These are phyloP conservation scores for Claviceps monticola DNA, from an alignment of 2,329 filamentous ascomycete genomes.

Conservation along the genomic window DNA sequence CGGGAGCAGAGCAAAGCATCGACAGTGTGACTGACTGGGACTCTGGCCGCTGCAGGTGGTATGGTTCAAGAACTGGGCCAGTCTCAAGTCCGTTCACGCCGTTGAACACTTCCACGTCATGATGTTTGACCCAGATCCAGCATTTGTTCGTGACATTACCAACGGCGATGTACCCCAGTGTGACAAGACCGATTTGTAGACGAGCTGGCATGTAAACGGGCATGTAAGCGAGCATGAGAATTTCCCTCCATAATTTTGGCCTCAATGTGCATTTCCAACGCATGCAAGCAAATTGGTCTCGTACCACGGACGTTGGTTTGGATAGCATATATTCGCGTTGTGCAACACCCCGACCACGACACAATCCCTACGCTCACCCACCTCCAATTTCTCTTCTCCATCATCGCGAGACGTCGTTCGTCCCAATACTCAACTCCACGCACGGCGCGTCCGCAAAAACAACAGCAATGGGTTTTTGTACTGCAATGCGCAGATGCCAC, in stretches of 20 bases:
- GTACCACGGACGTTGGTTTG: neutral
- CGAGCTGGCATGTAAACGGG: neutral
- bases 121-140: conserved; percentile 61
- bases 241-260: neutral
- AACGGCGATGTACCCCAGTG: conserved; percentile 57
- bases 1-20: neutral
- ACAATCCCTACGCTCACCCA: no score
- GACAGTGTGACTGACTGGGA: neutral
- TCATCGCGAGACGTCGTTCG: conserved; percentile 10
- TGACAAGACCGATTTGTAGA: conserved; percentile 20
- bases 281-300: neutral
- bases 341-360: neutral
- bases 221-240: neutral
- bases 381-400: no score
- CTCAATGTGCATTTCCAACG: neutral
- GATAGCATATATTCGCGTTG: neutral
- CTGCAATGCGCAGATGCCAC: conserved; percentile 42
- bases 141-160: conserved; percentile 58
- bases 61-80: conserved; percentile 64
- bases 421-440: conserved; percentile 36
- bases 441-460: conserved; percentile 57
- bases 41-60: conserved; percentile 15
- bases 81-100: conserved; percentile 70
- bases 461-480: conserved; percentile 64
- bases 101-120: conserved; percentile 95